Conservation (phyloP, 306 rosid genomes). For the Sophora flavescens region DNA sequence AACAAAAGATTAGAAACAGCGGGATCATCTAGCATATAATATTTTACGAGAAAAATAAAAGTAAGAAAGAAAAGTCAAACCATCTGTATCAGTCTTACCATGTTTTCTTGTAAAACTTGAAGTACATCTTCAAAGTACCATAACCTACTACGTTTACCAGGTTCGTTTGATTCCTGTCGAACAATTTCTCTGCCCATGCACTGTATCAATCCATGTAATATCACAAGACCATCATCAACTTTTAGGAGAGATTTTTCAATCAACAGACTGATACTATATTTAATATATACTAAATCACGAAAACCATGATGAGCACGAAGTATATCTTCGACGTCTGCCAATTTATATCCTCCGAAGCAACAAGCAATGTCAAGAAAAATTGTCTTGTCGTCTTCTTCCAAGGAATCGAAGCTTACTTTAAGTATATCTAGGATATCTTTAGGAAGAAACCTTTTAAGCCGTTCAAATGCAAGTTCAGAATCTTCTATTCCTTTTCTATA, state of each 20-base stretch:
- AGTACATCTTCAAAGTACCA: not conserved
- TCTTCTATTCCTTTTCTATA: too few relatives aligned
- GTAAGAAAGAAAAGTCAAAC: not conserved
- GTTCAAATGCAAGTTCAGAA: not conserved
- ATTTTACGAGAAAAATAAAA: too few relatives aligned
- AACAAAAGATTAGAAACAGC: too few relatives aligned
- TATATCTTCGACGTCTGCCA: not conserved
- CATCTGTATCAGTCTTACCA: not conserved
- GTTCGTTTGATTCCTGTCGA: not conserved
- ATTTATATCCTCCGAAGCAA: slow-evolving; percentile 12
- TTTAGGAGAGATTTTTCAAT: slow-evolving; percentile 21
- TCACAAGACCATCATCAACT: not conserved
- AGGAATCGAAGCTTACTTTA: slow-evolving; percentile 16
- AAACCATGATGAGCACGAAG: slow-evolving; percentile 5
- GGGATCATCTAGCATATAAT: too few relatives aligned
- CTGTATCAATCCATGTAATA: slow-evolving; percentile 18
- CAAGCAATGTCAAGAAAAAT: slow-evolving; percentile 9
- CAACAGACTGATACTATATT: not conserved
- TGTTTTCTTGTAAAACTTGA: not conserved
- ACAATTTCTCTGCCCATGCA: slow-evolving; percentile 18
- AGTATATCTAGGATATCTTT: not conserved
- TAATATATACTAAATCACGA: too few relatives aligned
- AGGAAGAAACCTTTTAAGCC: not conserved
- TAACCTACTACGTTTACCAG: not conserved
- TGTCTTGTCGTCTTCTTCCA: not conserved